A percentile compares a stretch with the other conserved stretches of the same genome.
Conservation (phyloP, 441 rosid genomes). For the Erodium texanum region DNA sequence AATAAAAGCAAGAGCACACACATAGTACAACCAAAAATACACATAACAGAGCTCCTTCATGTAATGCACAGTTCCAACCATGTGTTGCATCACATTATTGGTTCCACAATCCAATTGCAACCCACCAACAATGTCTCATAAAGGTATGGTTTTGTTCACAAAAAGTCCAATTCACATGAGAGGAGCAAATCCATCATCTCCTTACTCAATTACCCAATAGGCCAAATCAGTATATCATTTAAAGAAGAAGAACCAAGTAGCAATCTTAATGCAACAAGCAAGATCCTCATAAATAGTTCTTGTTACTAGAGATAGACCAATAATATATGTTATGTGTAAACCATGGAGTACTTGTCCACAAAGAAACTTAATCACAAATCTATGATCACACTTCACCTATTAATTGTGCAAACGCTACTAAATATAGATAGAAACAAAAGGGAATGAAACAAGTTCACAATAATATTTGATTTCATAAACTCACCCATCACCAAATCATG, state of each 20-base stretch:
- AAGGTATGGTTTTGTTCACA: neutral
- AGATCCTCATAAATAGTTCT: no score
- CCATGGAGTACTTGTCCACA: no score
- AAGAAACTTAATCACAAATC: no score
- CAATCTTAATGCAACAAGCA: no score
- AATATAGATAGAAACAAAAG: neutral
- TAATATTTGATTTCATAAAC: neutral
- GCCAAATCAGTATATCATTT: no score
- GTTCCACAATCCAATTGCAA: neutral
- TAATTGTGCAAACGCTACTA: neutral
- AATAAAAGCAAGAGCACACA: neutral
- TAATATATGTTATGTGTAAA: no score
- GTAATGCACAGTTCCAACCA: neutral
- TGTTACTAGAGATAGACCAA: no score
- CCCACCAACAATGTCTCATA: neutral
- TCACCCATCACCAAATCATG: neutral
- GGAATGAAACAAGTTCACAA: neutral
- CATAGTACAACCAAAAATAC: neutral
- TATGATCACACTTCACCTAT: no score
- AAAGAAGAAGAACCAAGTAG: no score
- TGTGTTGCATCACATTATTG: conserved; percentile 1
- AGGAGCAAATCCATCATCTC: neutral
- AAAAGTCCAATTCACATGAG: neutral
- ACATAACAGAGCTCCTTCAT: neutral
- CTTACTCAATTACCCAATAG: no score